These are phyloP conservation scores for Mytilinidion resinicola DNA, from an alignment of 495 filamentous ascomycete species.

Conservation along the genomic window DNA sequence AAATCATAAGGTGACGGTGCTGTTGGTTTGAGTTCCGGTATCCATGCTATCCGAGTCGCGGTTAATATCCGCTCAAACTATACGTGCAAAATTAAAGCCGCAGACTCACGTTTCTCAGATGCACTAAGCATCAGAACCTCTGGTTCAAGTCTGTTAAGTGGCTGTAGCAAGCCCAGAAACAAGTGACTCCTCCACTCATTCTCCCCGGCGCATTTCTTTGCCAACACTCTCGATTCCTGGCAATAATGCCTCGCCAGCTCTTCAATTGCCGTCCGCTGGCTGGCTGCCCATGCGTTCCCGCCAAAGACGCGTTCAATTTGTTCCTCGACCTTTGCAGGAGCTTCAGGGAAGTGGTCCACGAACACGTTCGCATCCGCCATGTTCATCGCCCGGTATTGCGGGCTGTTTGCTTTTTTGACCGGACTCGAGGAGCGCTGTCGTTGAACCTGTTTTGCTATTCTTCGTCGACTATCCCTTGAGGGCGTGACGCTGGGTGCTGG, in stretches of 20 bases:
- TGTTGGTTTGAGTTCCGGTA: constrained; percentile 3
- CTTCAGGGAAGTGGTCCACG: background rate
- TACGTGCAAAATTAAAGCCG: background rate
- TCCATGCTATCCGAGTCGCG: too few species aligned
- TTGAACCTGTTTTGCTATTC: background rate
- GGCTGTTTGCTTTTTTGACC: background rate
- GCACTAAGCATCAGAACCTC: background rate
- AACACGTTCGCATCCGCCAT: constrained; percentile 3
- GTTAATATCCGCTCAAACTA: background rate
- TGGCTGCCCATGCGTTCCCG: background rate
- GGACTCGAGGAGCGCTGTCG: background rate
- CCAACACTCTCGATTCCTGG: background rate
- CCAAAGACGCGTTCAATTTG: background rate
- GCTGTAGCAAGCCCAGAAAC: constrained; percentile 1
- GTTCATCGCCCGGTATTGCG: constrained; percentile 1
- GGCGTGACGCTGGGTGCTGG: too few species aligned
- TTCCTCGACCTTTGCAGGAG: background rate
- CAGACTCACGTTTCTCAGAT: background rate
- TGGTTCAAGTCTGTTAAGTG: background rate
- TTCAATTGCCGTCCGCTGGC: background rate
- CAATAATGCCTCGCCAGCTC: constrained; percentile 2
- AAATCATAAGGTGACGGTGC: constrained; percentile 1
- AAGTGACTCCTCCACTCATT: constrained; percentile 1
- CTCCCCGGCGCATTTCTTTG: background rate
- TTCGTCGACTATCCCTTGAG: background rate